Percentiles rank a stretch among this genome's conserved stretches.
Conservation (phyloP, 441 rosid species). For the Omphalea diandra region DNA sequence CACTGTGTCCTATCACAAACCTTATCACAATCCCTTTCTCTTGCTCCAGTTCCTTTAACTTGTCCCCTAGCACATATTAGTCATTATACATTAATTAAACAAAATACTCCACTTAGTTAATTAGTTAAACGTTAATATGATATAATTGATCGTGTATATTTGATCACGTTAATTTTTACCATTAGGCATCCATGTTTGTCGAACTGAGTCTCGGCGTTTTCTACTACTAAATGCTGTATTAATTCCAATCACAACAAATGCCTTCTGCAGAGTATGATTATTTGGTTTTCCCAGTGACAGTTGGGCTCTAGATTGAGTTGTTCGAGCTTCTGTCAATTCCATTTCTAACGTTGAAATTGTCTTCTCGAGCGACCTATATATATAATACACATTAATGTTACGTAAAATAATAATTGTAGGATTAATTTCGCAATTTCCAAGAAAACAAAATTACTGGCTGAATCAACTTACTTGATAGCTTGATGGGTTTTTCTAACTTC, state of each 20-base stretch:
- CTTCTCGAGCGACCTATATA: conserved; percentile 59
- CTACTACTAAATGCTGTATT: conserved; percentile 92
- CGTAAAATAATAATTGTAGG: not conserved
- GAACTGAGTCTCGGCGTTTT: conserved; percentile 71
- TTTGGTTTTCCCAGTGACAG: conserved; percentile 20
- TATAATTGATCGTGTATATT: too few relatives aligned
- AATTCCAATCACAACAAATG: conserved; percentile 79
- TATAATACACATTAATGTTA: too few relatives aligned
- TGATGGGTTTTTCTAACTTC: conserved; percentile 70
- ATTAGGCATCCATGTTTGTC: conserved; percentile 83
- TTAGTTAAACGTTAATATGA: too few relatives aligned
- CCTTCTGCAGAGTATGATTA: conserved; percentile 51
- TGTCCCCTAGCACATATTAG: conserved; percentile 43
- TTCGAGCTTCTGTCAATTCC: conserved; percentile 54
- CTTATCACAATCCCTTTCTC: conserved; percentile 80
- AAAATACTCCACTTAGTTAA: too few relatives aligned
- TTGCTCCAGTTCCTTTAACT: conserved; percentile 63
- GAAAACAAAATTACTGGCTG: not conserved
- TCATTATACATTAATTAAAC: not conserved
- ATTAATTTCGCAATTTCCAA: not conserved
- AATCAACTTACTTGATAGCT: conserved; percentile 56
- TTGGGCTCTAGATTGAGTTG: conserved; percentile 25
- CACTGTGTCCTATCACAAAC: conserved; percentile 90
- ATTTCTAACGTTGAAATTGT: conserved; percentile 64
- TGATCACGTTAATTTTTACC: too few relatives aligned